Evolutionary conservation across 176 grass and related monocot species (phyloP).

Genomic region (Juncus inflexus): DNA sequence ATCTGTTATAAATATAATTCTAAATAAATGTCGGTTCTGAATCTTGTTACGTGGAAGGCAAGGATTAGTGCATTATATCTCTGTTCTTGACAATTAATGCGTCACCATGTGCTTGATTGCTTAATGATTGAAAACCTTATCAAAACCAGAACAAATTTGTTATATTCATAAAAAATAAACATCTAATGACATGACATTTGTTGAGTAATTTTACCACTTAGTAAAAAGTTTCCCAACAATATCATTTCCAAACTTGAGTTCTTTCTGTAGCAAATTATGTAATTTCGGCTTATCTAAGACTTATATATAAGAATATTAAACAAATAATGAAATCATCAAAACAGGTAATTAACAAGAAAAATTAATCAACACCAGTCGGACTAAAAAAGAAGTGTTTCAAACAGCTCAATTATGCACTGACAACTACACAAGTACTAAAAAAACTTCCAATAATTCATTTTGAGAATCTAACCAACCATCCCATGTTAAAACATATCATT

Average conservation of each 20-base stretch:
- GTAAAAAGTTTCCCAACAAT: too few relatives aligned
- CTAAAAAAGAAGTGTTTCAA: not conserved
- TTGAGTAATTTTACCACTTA: not conserved
- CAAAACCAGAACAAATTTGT: not conserved
- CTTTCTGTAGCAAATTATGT: too few relatives aligned
- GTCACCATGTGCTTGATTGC: constrained; percentile 30
- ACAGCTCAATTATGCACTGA: constrained; percentile 14
- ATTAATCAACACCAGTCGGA: too few relatives aligned
- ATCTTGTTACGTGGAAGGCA: constrained; percentile 2
- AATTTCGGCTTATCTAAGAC: too few relatives aligned
- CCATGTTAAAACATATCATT: not conserved
- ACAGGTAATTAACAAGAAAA: too few relatives aligned
- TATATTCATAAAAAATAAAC: not conserved
- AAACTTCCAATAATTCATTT: not conserved
- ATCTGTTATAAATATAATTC: not conserved
- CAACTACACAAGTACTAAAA: not conserved
- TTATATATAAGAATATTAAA: too few relatives aligned
- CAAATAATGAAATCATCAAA: too few relatives aligned
- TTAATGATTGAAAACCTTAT: constrained; percentile 4
- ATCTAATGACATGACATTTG: not conserved
- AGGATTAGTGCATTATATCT: not conserved
- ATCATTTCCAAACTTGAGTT: too few relatives aligned
- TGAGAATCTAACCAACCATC: constrained; percentile 18
- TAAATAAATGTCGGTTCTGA: not conserved
- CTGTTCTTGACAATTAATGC: constrained; percentile 16